Percentiles rank a stretch among this genome's conserved stretches.
phyloP scores from a whole-genome alignment of 495 filamentous ascomycete species.

The Penicillium flavigenum region DNA sequence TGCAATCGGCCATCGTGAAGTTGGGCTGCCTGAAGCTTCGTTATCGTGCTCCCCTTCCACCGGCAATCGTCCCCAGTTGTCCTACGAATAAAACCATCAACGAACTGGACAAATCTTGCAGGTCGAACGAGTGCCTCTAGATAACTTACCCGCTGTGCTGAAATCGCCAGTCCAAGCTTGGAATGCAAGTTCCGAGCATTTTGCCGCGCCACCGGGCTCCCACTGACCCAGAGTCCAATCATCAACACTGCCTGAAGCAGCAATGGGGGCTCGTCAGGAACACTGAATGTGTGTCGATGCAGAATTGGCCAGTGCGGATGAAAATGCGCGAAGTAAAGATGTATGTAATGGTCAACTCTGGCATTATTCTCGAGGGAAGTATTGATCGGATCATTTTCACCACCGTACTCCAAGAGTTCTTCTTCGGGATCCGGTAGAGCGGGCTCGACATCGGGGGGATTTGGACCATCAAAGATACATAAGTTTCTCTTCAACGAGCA shows the following conservation, averaged over 20 bases:
- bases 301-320: neutral
- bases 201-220: neutral
- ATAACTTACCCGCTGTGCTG: neutral
- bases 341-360: neutral
- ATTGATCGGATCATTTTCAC: neutral
- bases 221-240: neutral
- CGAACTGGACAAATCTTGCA: neutral
- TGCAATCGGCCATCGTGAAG: constrained; percentile 19
- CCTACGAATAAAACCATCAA: neutral
- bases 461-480: neutral
- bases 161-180: neutral
- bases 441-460: neutral
- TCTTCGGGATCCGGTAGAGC: neutral
- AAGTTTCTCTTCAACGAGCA: neutral
- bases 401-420: neutral
- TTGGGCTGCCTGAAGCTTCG: neutral
- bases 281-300: neutral
- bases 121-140: neutral
- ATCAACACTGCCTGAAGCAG: neutral
- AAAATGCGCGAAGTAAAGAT: neutral
- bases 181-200: neutral
- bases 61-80: neutral
- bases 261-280: neutral
- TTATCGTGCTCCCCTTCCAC: neutral
- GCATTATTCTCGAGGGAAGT: neutral